A percentile compares a stretch with the other conserved stretches of the same genome.
Conservation (phyloP, 495 filamentous ascomycete genomes). For the Penicillium lividum region DNA sequence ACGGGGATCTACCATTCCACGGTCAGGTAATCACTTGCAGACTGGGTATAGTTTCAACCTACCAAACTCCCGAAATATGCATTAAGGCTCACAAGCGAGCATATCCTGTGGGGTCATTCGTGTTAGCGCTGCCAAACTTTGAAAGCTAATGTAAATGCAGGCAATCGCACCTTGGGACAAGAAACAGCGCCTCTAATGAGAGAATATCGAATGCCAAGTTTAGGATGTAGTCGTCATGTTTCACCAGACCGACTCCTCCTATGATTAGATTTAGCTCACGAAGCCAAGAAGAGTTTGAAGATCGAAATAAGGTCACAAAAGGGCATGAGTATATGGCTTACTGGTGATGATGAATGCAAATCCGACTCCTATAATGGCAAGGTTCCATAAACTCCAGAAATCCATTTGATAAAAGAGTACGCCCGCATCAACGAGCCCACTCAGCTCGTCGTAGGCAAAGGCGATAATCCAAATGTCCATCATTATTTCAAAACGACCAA, state of each 20-base stretch:
- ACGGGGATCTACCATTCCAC: conserved; percentile 64
- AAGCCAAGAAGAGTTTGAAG: neutral
- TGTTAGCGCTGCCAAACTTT: conserved; percentile 18
- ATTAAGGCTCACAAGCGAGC: conserved; percentile 82
- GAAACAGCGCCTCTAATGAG: conserved; percentile 83
- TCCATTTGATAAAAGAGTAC: conserved; percentile 80
- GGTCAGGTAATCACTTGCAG: conserved; percentile 25
- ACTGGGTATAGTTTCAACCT: conserved; percentile 27
- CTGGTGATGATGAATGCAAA: conserved; percentile 68
- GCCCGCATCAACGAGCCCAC: conserved; percentile 80
- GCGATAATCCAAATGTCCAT: conserved; percentile 74
- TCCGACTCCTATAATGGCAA: conserved; percentile 84
- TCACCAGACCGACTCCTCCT: conserved; percentile 74
- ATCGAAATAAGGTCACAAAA: neutral
- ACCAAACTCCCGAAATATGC: conserved; percentile 85
- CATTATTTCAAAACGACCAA: conserved; percentile 53
- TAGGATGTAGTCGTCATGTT: conserved; percentile 60
- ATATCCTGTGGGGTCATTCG: conserved; percentile 57
- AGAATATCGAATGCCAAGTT: conserved; percentile 85
- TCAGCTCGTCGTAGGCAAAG: conserved; percentile 85
- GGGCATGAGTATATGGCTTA: conserved; percentile 42
- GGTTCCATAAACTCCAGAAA: conserved; percentile 89
- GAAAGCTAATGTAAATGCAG: conserved; percentile 8
- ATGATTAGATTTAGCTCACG: conserved; percentile 11
- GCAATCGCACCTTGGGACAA: conserved; percentile 68